Evolutionary conservation across 1,284 basidiomycete species (phyloP), one percentile per base, ranked within the genome.

Genomic region (Pyrrhoderma lamaoense): DNA sequence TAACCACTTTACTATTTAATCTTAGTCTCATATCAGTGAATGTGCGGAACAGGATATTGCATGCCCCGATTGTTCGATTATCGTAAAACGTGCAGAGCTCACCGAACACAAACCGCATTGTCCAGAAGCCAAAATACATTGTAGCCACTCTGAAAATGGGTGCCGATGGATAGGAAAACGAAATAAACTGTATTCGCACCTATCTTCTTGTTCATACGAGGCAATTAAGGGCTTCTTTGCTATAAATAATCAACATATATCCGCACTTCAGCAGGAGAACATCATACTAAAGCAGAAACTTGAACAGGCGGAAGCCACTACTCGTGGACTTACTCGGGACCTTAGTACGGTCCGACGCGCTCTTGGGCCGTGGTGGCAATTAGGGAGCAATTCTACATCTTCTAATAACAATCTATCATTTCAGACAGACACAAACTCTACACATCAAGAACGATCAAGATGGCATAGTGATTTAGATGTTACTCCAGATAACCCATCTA

Each of bases 301-400:
- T 7, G 72, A 75, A 23, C 68, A 70, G 0, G 64, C 85, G 18
- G 84, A 87, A 59, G 70, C 70, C 4, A 64, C 70, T 2, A 58
- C 81, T 25, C 68, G 72, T 21, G 64, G 64, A 3, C 65, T 79
- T 60, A 71, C 68, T 47, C 69, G 68, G 36, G 84, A 88, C 49
- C 65, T 85, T 59, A 66, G 67, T 11, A 64, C 65, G 7, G 66
- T 77, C 25, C 75, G 74, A 58, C 62, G 60, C 13, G 73, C 72
- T 3, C 63, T 88, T n/a, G 82, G 82, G 0, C 84, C 85, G 1
- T 88, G 85, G 85, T 77, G 73, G 58, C 66, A 68, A 39, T 58
- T 62, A n/a, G 63, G 64, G 19, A 53, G 49, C 19, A 56, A 54
- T 39, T 55, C 58, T 34, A 7, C 16, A 31, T 5, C 27, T 31